A percentile compares a stretch with the other conserved stretches of the same genome.
Conservation (phyloP, 176 grass and related monocot genomes). For the Ensete glaucum region DNA sequence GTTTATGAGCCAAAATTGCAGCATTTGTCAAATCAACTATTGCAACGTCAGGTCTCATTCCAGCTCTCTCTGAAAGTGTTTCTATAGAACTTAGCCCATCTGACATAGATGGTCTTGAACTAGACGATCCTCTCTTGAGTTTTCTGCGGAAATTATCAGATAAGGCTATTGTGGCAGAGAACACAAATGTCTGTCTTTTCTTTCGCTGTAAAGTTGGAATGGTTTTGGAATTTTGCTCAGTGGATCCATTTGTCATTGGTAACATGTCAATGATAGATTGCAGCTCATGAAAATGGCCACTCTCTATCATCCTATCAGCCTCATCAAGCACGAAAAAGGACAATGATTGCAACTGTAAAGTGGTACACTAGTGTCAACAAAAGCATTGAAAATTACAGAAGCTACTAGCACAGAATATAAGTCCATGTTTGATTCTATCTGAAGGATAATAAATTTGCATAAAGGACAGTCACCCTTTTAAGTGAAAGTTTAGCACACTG, state of each 20-base stretch:
- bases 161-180: constrained; percentile 83
- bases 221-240: constrained; percentile 34
- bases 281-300: constrained; percentile 75
- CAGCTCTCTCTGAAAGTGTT: constrained; percentile 63
- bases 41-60: constrained; percentile 83
- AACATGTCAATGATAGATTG: constrained; percentile 92
- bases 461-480: neutral
- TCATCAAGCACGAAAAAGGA: constrained; percentile 95
- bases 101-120: constrained; percentile 26
- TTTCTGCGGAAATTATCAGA: constrained; percentile 91
- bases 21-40: constrained; percentile 76
- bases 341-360: constrained; percentile 63
- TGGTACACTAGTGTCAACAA: neutral
- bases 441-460: neutral
- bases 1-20: constrained; percentile 71
- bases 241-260: constrained; percentile 33
- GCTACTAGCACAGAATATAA: neutral
- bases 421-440: neutral
- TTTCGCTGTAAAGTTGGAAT: constrained; percentile 60
- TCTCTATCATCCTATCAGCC: constrained; percentile 93
- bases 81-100: constrained; percentile 66
- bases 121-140: constrained; percentile 59
- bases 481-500: neutral
- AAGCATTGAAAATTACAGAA: neutral
- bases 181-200: constrained; percentile 92